Base-by-base conservation (phyloP, 148 eudicot species). In the Suaeda aralocaspica region DNA sequence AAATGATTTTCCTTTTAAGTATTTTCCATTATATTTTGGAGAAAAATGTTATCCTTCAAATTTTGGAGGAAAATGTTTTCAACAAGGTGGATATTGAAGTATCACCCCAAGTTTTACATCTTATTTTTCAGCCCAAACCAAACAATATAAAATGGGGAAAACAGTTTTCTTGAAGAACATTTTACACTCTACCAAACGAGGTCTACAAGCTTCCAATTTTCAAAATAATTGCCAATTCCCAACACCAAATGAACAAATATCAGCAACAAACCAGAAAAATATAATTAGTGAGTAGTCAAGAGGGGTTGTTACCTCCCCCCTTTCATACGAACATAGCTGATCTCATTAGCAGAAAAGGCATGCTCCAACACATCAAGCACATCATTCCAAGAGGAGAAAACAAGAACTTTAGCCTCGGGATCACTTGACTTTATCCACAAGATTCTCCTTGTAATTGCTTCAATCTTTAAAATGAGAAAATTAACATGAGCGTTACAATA, bases 311-410 rank as follows among this genome's bases (percentile, higher is more conserved):
- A 90, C 98, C 96, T 88, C 73, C 97, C 96, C 66, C 98, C 97
- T 86, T 89, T 85, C 96, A 91, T 93, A 72, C 96, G 81, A 34
- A 87, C 81, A 70, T 73, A 89, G 76, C 86, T 88, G 70, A 93
- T 91, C 68, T 72, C 76, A 48, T 91, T 93, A 52, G 97, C 82
- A 45, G 84, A 48, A 61, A 93, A 91, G 13, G 98, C 91, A 78
- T 93, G 98, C 67, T 91, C 89, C 77, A 93, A 76, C 48, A 93
- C 96, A 65, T 93, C 98, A 42, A 93, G 92, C 70, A 93, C 98
- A 59, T 93, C 98, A 69, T 88, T 85, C 98, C 98, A 93, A 76
- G 97, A 91, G 31, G 96, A 86, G 84, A 93, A 93, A 72, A 93
- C 98, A 72, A 93, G 92, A 70, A 93, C 73, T 76, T 93, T 93